Conservation (phyloP, 345 rosid species). For the Brassica cretica region DNA sequence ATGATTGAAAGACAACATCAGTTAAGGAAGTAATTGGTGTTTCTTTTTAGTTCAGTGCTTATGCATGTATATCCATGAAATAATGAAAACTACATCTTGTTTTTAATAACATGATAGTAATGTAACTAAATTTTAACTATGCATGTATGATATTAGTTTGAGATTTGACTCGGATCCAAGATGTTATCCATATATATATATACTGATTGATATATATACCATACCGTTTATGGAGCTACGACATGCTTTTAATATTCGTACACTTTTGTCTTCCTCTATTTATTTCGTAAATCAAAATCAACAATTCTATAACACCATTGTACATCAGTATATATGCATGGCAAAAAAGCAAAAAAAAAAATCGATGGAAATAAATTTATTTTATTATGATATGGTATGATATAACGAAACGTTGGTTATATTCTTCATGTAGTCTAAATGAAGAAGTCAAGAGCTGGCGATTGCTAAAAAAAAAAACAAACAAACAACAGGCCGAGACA, state of each 20-base stretch:
- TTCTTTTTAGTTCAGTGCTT: neutral
- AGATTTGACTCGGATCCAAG: conserved; percentile 36
- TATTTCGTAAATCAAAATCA: conserved; percentile 25
- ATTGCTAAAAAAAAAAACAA: neutral
- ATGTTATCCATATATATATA: neutral
- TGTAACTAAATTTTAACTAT: neutral
- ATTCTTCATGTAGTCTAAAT: conserved; percentile 38
- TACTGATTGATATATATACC: neutral
- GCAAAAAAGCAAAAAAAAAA: neutral
- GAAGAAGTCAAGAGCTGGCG: conserved; percentile 20
- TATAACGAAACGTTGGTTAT: conserved; percentile 19
- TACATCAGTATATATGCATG: neutral
- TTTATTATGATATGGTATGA: neutral
- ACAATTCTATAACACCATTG: conserved; percentile 16
- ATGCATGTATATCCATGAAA: neutral
- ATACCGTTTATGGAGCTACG: conserved; percentile 26
- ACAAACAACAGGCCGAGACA: conserved; percentile 7
- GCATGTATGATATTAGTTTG: conserved; percentile 10
- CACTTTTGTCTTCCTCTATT: conserved; percentile 37
- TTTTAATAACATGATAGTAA: neutral
- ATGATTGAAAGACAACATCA: conserved; percentile 5
- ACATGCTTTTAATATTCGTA: conserved; percentile 29
- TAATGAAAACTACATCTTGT: neutral
- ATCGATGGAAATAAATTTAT: neutral
- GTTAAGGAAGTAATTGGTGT: neutral